phyloP scores from a whole-genome alignment of 2,329 filamentous ascomycete species.

The Sphaerostilbella broomeana region DNA sequence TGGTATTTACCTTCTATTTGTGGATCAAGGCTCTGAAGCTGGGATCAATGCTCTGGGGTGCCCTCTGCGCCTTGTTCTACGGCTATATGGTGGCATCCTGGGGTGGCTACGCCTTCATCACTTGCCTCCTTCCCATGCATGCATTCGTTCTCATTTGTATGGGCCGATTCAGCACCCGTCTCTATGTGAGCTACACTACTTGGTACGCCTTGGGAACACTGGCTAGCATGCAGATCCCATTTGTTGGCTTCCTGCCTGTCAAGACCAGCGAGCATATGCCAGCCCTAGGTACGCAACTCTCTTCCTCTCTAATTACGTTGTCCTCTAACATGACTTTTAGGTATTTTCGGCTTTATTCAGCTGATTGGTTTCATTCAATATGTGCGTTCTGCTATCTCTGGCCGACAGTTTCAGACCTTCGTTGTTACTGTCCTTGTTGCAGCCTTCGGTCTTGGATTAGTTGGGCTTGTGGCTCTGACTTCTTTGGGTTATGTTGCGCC shows the following conservation, averaged over 20 bases:
- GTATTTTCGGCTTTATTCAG: slow-evolving; percentile 93
- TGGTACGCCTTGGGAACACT: slow-evolving; percentile 96
- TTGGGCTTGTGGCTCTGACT: slow-evolving; percentile 77
- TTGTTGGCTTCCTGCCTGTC: slow-evolving; percentile 94
- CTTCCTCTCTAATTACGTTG: slow-evolving; percentile 10
- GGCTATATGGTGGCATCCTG: slow-evolving; percentile 99
- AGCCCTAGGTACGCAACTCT: slow-evolving; percentile 63
- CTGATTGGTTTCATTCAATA: slow-evolving; percentile 89
- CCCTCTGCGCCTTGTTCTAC: slow-evolving; percentile 90
- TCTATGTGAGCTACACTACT: slow-evolving; percentile 95
- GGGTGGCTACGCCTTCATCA: slow-evolving; percentile 99
- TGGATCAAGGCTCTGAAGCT: slow-evolving; percentile 99
- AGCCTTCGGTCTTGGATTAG: slow-evolving; percentile 66
- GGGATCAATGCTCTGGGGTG: slow-evolving; percentile 94
- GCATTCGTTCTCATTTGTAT: slow-evolving; percentile 91
- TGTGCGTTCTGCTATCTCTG: slow-evolving; percentile 77
- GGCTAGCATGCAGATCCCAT: slow-evolving; percentile 98
- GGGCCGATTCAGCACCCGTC: slow-evolving; percentile 87
- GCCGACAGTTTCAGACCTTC: slow-evolving; percentile 90
- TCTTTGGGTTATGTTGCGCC: slow-evolving; percentile 88
- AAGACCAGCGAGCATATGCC: slow-evolving; percentile 99
- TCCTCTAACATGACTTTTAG: slow-evolving; percentile 36
- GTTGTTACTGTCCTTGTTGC: slow-evolving; percentile 68
- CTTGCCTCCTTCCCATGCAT: slow-evolving; percentile 90
- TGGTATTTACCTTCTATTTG: slow-evolving; percentile 97